Evolutionary conservation across 176 grass and related monocot species (phyloP).

Genomic region (Oryza punctata): DNA sequence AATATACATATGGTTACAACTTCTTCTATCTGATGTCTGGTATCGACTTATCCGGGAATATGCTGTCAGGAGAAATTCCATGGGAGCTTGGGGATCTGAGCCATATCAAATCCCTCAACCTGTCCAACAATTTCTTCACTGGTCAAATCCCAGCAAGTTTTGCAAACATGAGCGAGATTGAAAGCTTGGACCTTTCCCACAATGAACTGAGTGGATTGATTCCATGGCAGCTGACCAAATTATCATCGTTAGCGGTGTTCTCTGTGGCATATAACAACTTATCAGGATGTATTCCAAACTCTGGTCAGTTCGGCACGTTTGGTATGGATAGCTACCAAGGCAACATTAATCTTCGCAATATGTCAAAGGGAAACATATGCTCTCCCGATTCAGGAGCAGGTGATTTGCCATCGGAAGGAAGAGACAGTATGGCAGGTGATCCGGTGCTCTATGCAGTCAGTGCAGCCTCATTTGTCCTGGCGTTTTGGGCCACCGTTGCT

Average conservation of each 20-base stretch:
- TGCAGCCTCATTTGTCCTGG: neutral
- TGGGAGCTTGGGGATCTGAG: slow-evolving; percentile 21
- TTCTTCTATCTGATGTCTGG: neutral
- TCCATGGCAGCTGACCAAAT: slow-evolving; percentile 9
- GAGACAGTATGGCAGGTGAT: neutral
- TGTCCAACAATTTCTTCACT: slow-evolving; percentile 29
- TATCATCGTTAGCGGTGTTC: neutral
- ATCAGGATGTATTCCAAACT: slow-evolving; percentile 33
- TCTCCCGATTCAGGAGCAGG: neutral
- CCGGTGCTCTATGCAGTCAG: neutral
- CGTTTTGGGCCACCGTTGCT: slow-evolving; percentile 9
- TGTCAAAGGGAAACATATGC: neutral
- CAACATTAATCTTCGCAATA: neutral
- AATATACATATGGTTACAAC: neutral
- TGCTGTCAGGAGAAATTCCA: slow-evolving; percentile 30
- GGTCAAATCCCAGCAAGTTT: slow-evolving; percentile 25
- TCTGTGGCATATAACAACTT: slow-evolving; percentile 49
- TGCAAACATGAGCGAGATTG: neutral
- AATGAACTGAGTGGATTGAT: slow-evolving; percentile 30
- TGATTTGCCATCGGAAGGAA: neutral
- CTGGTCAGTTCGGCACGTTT: slow-evolving; percentile 23
- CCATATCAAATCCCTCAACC: slow-evolving; percentile 15
- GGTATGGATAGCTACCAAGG: neutral
- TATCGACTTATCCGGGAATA: slow-evolving; percentile 39
- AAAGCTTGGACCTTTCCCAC: slow-evolving; percentile 46